Conservation (phyloP, 2,329 filamentous ascomycete species). For the Falciphora oryzae region DNA sequence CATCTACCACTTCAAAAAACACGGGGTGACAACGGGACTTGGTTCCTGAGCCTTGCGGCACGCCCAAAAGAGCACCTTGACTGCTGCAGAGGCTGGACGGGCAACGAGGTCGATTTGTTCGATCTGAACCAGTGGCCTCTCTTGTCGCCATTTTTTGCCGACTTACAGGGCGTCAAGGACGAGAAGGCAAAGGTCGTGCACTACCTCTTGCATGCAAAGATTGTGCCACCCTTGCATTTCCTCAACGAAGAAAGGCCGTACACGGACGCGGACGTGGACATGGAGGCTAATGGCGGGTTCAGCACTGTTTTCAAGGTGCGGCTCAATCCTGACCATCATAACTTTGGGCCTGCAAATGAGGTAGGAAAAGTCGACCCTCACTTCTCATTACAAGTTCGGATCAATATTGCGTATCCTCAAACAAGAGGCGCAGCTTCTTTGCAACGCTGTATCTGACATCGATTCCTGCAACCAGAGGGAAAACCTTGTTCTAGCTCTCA, state of each 20-base stretch:
- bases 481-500: not conserved
- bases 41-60: not conserved
- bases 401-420: no score
- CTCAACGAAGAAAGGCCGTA: accelerated
- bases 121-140: not conserved
- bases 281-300: not conserved
- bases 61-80: not conserved
- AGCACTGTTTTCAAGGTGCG: not conserved
- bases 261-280: not conserved
- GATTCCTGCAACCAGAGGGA: not conserved
- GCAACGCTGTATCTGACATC: not conserved
- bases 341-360: not conserved
- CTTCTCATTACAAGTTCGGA: no score
- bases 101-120: not conserved
- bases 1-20: not conserved
- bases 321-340: not conserved
- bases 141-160: not conserved
- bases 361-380: not conserved
- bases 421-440: no score
- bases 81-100: not conserved
- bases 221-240: not conserved
- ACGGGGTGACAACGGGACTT: no score
- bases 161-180: no score
- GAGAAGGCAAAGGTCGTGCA: not conserved
- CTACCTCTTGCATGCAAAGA: not conserved